Evolutionary conservation across 2,329 filamentous ascomycete species (phyloP), one percentile per base, ranked within the genome.

Genomic region (Paracorniculantispora psalliotae): DNA sequence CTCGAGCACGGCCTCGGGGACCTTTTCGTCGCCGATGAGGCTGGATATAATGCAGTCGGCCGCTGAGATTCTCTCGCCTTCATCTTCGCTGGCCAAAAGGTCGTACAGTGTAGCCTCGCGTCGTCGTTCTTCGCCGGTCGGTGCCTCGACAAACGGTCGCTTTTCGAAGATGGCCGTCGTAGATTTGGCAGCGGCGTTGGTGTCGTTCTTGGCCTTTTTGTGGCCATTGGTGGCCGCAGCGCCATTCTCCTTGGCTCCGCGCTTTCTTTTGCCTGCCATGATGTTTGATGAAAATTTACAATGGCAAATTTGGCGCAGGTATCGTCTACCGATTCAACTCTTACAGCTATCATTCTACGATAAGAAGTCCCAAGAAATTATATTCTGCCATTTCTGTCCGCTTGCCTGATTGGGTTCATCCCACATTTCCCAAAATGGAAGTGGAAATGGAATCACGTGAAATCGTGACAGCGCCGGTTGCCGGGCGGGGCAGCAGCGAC

Each of bases 71-170:
- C 85, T 79, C 46, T 86, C 79, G 15, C 73, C 70, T 19, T 73
- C 72, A 63, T 86, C 82, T 63, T 85, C 82, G 63, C 83, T 86
- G 33, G 82, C 81, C 1, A 89, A 79, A 1, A 81, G 73, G 25
- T 87, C 80, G 69, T 88, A 89, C 2, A 88, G 74, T 2, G 74
- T 72, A 2, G 81, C 81, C 66, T 87, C 84, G 62, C 83, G 75
- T 65, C 79, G 80, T 61, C 83, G 78, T 60, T 86, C 81, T 39
- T 82, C 79, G 48, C 76, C 75, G 54, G 73, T 74, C 10, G 78
- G 76, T 6, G 79, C 73, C 62, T 84, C 81, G 64, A 80, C 69
- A 64, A 87, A 87, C 4, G 71, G 72, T 35, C 67, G 65, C 61
- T 73, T 73, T 53, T 72, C 71, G 28, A 74, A 62, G 30, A 67